phyloP scores from a whole-genome alignment of 345 rosid genomes.

The Eucalyptus marginata region DNA sequence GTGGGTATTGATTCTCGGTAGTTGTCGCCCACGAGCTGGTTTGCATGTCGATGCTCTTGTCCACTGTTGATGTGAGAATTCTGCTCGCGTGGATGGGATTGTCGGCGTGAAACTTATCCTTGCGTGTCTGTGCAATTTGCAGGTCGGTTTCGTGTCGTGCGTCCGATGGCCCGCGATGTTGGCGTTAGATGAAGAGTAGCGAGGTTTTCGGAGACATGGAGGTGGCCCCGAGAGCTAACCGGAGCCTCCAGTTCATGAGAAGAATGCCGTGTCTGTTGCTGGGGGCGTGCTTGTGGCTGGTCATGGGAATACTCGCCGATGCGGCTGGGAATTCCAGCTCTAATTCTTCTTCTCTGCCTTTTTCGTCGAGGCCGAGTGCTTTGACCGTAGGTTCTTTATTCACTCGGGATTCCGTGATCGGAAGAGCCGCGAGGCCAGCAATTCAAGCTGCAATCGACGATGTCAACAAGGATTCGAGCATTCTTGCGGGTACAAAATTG shows the following conservation, averaged over 20 bases:
- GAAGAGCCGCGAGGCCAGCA: constrained; percentile 60
- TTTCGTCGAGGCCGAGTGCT: constrained; percentile 29
- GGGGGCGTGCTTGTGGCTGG: not conserved
- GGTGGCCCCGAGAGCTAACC: constrained; percentile 2
- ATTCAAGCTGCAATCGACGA: constrained; percentile 55
- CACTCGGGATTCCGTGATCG: constrained; percentile 63
- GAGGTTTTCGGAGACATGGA: constrained; percentile 11
- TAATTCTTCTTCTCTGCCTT: not conserved
- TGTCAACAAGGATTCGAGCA: constrained; percentile 46
- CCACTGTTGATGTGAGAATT: not conserved
- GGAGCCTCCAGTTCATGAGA: not conserved
- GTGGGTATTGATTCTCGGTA: not conserved
- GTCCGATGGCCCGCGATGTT: not conserved
- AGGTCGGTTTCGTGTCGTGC: not conserved
- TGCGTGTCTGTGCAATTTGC: not conserved
- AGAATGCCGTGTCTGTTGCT: constrained; percentile 11
- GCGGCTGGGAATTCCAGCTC: constrained; percentile 22
- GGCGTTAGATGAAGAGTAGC: not conserved
- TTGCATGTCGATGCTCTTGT: not conserved
- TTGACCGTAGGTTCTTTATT: constrained; percentile 65
- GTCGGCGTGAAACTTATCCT: not conserved
- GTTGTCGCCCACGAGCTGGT: not conserved
- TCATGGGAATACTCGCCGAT: not conserved
- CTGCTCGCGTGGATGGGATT: not conserved
- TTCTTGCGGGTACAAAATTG: constrained; percentile 43